Percentiles rank a stretch among this genome's conserved stretches.
Evolutionary conservation across 805 yeast genomes (phyloP).

Genomic region (Ogataea trehaloabstinens): DNA sequence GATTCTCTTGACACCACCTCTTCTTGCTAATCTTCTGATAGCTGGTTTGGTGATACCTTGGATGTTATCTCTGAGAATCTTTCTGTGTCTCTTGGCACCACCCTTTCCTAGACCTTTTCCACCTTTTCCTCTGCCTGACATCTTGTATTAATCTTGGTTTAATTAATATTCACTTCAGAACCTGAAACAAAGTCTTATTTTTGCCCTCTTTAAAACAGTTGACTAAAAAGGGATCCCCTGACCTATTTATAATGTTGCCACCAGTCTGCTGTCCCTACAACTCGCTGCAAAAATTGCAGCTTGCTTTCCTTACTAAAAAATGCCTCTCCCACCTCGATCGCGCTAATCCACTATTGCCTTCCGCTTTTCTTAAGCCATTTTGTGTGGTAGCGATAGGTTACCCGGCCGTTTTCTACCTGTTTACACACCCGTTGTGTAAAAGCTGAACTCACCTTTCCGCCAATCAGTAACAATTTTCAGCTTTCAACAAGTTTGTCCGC

Average conservation of each 20-base stretch:
- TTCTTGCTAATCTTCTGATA: constrained; percentile 99
- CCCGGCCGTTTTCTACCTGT: constrained; percentile 7
- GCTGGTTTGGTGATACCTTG: constrained; percentile 99
- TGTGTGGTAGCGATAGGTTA: neutral
- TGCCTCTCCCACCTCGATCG: neutral
- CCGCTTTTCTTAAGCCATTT: constrained; percentile 3
- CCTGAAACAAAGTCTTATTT: neutral
- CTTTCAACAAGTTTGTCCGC: constrained; percentile 9
- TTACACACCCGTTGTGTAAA: constrained; percentile 13
- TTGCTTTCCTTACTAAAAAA: neutral
- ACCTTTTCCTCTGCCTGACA: constrained; percentile 99
- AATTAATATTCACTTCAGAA: too few species aligned
- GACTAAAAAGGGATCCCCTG: neutral
- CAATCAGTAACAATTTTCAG: constrained; percentile 5
- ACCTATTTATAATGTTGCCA: neutral
- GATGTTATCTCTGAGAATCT: constrained; percentile 98
- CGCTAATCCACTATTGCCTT: neutral
- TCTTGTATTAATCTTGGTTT: constrained; percentile 40
- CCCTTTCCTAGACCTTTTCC: constrained; percentile 99
- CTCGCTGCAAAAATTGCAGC: neutral
- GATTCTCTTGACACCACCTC: constrained; percentile 99
- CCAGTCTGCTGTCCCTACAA: neutral
- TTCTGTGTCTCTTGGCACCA: constrained; percentile 99
- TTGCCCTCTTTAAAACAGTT: neutral
- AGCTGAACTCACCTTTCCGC: constrained; percentile 7